These are phyloP conservation scores for Naganishia cerealis DNA, from an alignment of 1,284 basidiomycete species.

Conservation along the genomic window DNA sequence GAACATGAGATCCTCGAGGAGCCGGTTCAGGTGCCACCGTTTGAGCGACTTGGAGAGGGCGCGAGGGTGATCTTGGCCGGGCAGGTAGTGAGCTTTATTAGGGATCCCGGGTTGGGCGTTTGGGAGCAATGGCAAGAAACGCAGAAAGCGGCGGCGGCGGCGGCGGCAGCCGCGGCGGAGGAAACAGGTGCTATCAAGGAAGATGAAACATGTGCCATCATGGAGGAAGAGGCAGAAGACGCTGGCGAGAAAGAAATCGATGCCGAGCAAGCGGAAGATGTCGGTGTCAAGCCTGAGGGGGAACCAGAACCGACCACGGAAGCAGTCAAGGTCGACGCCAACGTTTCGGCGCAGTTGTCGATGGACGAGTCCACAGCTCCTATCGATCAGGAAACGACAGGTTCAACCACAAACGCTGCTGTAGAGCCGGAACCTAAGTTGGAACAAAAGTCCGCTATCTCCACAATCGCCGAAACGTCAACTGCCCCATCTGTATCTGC, in stretches of 20 bases:
- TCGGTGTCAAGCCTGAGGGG: background rate
- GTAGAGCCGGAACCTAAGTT: background rate
- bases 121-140: conserved; percentile 41
- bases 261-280: background rate
- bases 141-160: conserved; percentile 7
- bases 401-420: background rate
- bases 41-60: conserved; percentile 46
- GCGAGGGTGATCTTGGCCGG: conserved; percentile 51
- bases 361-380: background rate
- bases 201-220: conserved; percentile 6
- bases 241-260: conserved; percentile 7
- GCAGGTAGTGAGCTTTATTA: conserved; percentile 54
- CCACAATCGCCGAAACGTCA: background rate
- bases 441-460: background rate
- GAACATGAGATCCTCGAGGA: conserved; percentile 52
- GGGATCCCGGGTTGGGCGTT: conserved; percentile 44
- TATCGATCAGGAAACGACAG: background rate
- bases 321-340: background rate
- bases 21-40: conserved; percentile 47
- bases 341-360: background rate
- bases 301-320: background rate
- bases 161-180: conserved; percentile 18
- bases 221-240: conserved; percentile 17
- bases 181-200: conserved; percentile 13
- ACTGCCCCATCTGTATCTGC: background rate